Evolutionary conservation across 768 basidiomycete species (phyloP).

Genomic region (Suillus discolor): DNA sequence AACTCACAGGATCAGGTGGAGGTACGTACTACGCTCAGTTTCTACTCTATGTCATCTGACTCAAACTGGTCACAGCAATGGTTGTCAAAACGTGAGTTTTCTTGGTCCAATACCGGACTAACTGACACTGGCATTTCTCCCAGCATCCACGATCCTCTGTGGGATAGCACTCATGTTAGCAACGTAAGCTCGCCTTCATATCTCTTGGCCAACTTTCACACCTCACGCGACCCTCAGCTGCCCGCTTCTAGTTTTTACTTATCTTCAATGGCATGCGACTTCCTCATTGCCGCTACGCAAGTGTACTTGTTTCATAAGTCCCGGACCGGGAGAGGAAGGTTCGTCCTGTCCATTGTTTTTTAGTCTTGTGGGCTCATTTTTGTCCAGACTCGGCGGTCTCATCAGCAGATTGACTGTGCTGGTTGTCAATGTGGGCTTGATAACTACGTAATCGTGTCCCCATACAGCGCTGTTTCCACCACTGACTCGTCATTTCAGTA

Average conservation of each 20-base stretch:
- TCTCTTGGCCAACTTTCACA: background rate
- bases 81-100: constrained; percentile 31
- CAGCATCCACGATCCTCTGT: constrained; percentile 33
- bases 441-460: constrained; percentile 32
- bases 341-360: background rate
- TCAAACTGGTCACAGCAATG: constrained; percentile 29
- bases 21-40: constrained; percentile 25
- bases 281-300: constrained; percentile 37
- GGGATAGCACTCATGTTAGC: constrained; percentile 34
- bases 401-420: constrained; percentile 35
- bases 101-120: background rate
- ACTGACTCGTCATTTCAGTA: constrained; percentile 15
- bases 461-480: background rate
- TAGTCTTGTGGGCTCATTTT: background rate
- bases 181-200: constrained; percentile 25
- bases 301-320: constrained; percentile 35
- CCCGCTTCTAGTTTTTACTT: constrained; percentile 35
- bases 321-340: constrained; percentile 31
- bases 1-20: constrained; percentile 28
- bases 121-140: background rate
- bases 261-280: constrained; percentile 35
- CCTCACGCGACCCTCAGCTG: constrained; percentile 19
- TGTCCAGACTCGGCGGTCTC: constrained; percentile 31
- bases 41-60: background rate
- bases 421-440: constrained; percentile 37